Evolutionary conservation across 805 yeast genomes (phyloP).

Genomic region (Candida adriatica): DNA sequence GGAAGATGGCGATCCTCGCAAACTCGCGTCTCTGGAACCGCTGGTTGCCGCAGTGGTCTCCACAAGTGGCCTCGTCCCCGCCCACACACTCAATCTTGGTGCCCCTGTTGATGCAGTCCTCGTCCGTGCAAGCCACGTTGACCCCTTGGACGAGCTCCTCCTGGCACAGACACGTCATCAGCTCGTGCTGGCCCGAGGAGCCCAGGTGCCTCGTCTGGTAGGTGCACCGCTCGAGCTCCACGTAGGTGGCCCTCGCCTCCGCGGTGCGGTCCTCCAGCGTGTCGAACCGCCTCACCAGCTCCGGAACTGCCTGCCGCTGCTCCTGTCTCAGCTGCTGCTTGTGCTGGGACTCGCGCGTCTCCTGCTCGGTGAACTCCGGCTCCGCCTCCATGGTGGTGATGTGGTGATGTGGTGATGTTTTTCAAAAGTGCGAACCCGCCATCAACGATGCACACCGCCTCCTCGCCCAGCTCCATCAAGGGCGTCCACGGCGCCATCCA

Average conservation of each 20-base stretch:
- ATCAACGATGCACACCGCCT: constrained; percentile 3
- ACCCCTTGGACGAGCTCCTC: constrained; percentile 38
- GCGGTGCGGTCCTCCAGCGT: constrained; percentile 51
- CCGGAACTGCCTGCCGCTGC: constrained; percentile 17
- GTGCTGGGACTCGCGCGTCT: constrained; percentile 15
- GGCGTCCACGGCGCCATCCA: constrained; percentile 7
- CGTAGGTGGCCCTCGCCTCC: constrained; percentile 61
- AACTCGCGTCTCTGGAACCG: constrained; percentile 75
- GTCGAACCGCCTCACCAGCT: constrained; percentile 16
- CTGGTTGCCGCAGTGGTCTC: constrained; percentile 76
- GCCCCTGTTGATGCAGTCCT: constrained; percentile 86
- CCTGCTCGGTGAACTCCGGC: constrained; percentile 16
- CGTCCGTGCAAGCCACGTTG: constrained; percentile 72
- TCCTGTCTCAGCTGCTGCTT: constrained; percentile 12
- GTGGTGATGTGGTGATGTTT: too few relatives aligned
- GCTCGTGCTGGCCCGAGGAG: constrained; percentile 52
- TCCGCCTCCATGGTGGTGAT: too few relatives aligned
- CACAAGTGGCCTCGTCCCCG: constrained; percentile 63
- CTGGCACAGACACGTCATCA: constrained; percentile 86
- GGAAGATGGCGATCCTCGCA: constrained; percentile 72
- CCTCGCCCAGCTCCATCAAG: constrained; percentile 4
- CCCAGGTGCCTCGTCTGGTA: constrained; percentile 63
- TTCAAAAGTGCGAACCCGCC: neutral
- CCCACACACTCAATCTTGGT: constrained; percentile 89
- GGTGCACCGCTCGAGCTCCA: constrained; percentile 47